Evolutionary conservation across 2,329 filamentous ascomycete genomes (phyloP).

Genomic region (Leptographium flavum): DNA sequence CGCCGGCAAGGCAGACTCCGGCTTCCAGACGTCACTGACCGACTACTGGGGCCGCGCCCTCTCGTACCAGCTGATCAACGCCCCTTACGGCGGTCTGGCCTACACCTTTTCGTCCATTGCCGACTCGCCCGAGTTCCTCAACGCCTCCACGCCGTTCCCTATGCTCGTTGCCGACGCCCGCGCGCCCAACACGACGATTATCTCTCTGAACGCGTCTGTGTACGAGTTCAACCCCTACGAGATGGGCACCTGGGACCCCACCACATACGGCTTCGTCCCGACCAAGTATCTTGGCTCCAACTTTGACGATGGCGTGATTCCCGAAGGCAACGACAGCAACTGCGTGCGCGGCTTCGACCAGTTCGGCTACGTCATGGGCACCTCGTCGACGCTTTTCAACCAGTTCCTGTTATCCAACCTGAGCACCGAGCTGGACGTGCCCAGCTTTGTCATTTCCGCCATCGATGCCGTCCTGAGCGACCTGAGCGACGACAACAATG

Average conservation of each 20-base stretch:
- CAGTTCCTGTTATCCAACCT: conserved; percentile 54
- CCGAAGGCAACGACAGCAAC: conserved; percentile 29
- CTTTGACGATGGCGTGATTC: conserved; percentile 39
- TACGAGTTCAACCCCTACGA: conserved; percentile 55
- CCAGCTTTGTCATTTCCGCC: conserved; percentile 34
- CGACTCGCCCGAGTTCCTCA: conserved; percentile 26
- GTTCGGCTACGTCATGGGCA: conserved; percentile 71
- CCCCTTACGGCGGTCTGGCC: conserved; percentile 53
- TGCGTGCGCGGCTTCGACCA: conserved; percentile 77
- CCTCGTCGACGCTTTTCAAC: conserved; percentile 76
- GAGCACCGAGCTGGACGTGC: conserved; percentile 24
- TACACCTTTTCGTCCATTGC: conserved; percentile 68
- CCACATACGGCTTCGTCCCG: conserved; percentile 43
- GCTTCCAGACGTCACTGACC: conserved; percentile 59
- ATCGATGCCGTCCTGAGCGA: conserved; percentile 35
- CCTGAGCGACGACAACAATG: conserved; percentile 38
- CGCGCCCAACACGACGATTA: conserved; percentile 25
- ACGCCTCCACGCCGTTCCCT: conserved; percentile 30
- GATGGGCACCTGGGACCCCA: conserved; percentile 48
- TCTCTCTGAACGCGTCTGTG: conserved; percentile 41
- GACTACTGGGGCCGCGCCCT: conserved; percentile 83
- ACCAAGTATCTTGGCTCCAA: conserved; percentile 46
- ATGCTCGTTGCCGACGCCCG: conserved; percentile 35
- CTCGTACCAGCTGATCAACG: conserved; percentile 75
- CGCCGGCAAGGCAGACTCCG: conserved; percentile 42